Evolutionary conservation across 306 rosid species (phyloP).

Genomic region (Lotus japonicus): DNA sequence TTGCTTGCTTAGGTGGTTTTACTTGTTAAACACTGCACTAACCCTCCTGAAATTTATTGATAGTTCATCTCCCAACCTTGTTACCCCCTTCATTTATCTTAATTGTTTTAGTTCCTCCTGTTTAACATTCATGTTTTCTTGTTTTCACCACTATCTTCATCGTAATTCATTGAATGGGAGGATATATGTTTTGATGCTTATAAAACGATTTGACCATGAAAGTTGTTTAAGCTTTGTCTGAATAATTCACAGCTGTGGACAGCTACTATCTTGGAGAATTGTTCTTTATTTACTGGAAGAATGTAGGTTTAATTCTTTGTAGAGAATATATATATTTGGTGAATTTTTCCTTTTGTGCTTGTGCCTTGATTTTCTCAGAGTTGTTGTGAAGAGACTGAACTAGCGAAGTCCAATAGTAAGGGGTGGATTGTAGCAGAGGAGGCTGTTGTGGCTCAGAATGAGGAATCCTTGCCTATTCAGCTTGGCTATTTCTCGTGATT

Average conservation of each 20-base stretch:
- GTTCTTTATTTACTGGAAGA: neutral
- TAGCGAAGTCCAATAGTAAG: slow-evolving; percentile 17
- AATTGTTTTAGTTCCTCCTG: slow-evolving; percentile 11
- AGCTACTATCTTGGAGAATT: neutral
- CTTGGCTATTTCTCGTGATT: slow-evolving; percentile 30
- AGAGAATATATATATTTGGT: neutral
- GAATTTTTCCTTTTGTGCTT: neutral
- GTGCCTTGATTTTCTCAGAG: slow-evolving; percentile 34
- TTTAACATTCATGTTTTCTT: neutral
- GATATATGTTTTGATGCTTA: neutral
- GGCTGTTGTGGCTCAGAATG: slow-evolving; percentile 53
- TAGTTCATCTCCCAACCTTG: neutral
- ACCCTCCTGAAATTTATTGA: neutral
- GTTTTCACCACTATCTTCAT: slow-evolving; percentile 1
- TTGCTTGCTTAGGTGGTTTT: neutral
- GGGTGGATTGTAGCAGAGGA: slow-evolving; percentile 71
- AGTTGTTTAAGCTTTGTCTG: neutral
- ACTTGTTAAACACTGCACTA: neutral
- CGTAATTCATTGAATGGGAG: neutral
- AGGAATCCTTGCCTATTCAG: slow-evolving; percentile 32
- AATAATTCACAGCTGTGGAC: neutral
- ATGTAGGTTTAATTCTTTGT: neutral
- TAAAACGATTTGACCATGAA: neutral
- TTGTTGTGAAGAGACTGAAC: slow-evolving; percentile 39
- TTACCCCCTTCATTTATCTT: neutral